Base-by-base conservation (phyloP, 163 green algal genomes). In the Scenedesmus sp. region DNA sequence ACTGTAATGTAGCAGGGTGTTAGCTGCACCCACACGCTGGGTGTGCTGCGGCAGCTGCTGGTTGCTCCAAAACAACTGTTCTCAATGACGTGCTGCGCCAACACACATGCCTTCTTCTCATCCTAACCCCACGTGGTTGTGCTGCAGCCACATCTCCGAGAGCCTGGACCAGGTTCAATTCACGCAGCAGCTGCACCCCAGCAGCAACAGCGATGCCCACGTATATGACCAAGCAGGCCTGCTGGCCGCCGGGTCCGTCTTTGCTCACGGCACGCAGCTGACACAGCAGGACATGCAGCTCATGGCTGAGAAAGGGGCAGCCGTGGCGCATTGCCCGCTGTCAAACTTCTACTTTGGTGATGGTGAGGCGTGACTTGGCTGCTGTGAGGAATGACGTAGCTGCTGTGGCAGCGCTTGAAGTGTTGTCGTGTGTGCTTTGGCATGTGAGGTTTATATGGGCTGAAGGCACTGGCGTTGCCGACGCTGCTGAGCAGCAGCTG, bases 241-340 rank as follows among this genome's bases (percentile, higher is more conserved):
- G 78, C 92, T 97, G 68, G 93, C 85, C 1, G 26, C 20, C 42
- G 35, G 44, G 5, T 92, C 93, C 2, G 40, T 97, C 26, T 96
- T 97, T 93, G 95, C 95, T 16, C 95, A 97, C 44, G 95, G 93
- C 59, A 96, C 94, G 33, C 94, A 95, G 87, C 93, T 97, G 35
- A 93, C 68, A 10, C 91, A 95, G 30, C 81, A 89, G 42, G 95
- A 96, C 87, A 93, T 97, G 56, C 20, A 43, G 22, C 68, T 95
- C 40, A 89, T 97, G 93, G 94, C 93, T 7, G 68, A 84, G 0
- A 83, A 81, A 7, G 93, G 94, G 22, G 93, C 95, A 12, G 92
- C 92, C 1, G 88, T 97, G 16, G 96, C 93, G 26, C 83, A 88
- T 40, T 88, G 83, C 83, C 83, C 53, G 2, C 16, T 94, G 33